Percentiles rank a stretch among this genome's conserved stretches.
These are phyloP conservation scores for Scedosporium apiospermum DNA, from an alignment of 2,329 filamentous ascomycete genomes.

Conservation along the genomic window DNA sequence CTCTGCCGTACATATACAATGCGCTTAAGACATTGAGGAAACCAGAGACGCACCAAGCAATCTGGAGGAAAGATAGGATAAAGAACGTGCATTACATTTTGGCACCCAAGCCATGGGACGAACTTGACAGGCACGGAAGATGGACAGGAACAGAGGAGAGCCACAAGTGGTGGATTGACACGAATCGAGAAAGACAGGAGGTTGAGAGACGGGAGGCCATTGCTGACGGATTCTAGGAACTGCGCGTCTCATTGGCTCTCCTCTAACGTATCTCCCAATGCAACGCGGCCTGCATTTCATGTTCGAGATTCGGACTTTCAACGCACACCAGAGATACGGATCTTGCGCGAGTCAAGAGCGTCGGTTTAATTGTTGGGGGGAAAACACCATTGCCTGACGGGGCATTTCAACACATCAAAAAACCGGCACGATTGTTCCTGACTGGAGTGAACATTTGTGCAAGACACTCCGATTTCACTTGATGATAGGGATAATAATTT, in stretches of 20 bases:
- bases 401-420: no score
- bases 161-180: slow-evolving; percentile 47
- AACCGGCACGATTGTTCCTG: no score
- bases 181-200: slow-evolving; percentile 33
- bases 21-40: slow-evolving; percentile 51
- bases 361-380: no score
- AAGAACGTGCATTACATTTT: slow-evolving; percentile 56
- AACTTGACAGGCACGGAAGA: slow-evolving; percentile 32
- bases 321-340: no score
- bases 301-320: no score
- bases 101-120: slow-evolving; percentile 52
- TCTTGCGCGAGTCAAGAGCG: no score
- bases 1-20: slow-evolving; percentile 52
- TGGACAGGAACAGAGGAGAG: slow-evolving; percentile 35
- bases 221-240: slow-evolving; percentile 20
- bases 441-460: neutral
- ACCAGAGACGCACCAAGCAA: slow-evolving; percentile 39
- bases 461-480: neutral
- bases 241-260: neutral
- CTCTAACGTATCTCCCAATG: no score
- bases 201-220: slow-evolving; percentile 18
- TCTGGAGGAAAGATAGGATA: slow-evolving; percentile 49
- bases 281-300: no score
- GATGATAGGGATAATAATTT: neutral
- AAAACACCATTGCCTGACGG: no score